Evolutionary conservation across 768 basidiomycete genomes (phyloP), one percentile per base, ranked within the genome.

Genomic region (Rhodotorula kratochvilovae): DNA sequence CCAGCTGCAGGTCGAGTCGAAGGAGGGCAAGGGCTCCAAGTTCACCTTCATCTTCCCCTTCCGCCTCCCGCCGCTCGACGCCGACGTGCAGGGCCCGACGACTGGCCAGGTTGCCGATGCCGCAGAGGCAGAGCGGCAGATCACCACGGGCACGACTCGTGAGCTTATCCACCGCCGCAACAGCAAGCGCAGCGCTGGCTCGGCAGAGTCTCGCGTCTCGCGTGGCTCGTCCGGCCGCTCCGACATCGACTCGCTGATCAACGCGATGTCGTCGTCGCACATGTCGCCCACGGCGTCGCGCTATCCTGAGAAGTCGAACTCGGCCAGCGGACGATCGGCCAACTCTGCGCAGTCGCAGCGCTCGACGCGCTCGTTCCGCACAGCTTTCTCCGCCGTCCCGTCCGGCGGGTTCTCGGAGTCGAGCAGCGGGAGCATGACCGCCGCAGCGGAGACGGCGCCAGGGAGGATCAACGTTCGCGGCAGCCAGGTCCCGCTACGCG

Each of bases 31-130:
- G 76, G 90, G 90, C 16, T 88, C 88, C 45, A 83, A 84, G 8
- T 91, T 91, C 81, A 89, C 87, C 2, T 87, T 88, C 80, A 80
- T 89, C 13, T 84, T 89, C 51, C 88, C 89, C 13, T 85, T 91
- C 71, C 80, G 84, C 2, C 77, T 88, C 5, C 80, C 81, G 19
- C 75, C 79, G 19, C 73, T 46, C 27, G 67, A 54, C 33, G n/a
- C 12, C 36, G 11, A 50, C 27, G 21, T 50, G 5, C 25, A 13
- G 29, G n/a, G 21, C 16, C 13, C 50, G 39, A 8, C n/a, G 13
- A 25, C 23, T 2, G n/a, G 46, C 23, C 27, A n/a, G 33, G 0
- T 31, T 35, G 25, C 29, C 16, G n/a, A 23, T 0, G 61, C 13
- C 27, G 43, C 4, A 0, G 8, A 29, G 65, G 45, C 62, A 36